Evolutionary conservation across 768 basidiomycete genomes (phyloP).

Genomic region (Fomitopsis pulvina): DNA sequence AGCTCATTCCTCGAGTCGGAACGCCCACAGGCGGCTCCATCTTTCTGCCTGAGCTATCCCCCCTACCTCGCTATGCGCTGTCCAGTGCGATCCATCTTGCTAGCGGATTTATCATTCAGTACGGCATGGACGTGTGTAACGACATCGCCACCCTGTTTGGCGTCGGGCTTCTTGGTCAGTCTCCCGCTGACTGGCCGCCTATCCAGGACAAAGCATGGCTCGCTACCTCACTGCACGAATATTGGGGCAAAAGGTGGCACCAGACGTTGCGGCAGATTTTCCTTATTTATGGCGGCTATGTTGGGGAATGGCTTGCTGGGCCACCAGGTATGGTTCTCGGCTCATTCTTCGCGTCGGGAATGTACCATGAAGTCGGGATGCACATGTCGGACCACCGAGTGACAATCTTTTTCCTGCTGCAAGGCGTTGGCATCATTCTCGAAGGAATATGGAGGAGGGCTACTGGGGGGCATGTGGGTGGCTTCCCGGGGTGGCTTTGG

Average conservation of each 20-base stretch:
- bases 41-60: constrained; percentile 49
- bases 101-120: constrained; percentile 54
- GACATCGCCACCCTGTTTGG: constrained; percentile 55
- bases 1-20: constrained; percentile 64
- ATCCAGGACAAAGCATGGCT: constrained; percentile 63
- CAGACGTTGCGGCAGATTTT: constrained; percentile 68
- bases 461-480: constrained; percentile 57
- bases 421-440: constrained; percentile 53
- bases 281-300: constrained; percentile 63
- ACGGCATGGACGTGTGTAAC: constrained; percentile 63
- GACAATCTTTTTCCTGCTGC: constrained; percentile 57
- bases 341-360: constrained; percentile 67
- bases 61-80: constrained; percentile 46
- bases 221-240: constrained; percentile 58
- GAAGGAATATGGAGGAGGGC: constrained; percentile 55
- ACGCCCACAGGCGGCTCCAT: constrained; percentile 59
- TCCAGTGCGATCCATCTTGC: constrained; percentile 59
- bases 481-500: constrained; percentile 58
- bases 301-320: constrained; percentile 47
- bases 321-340: constrained; percentile 63
- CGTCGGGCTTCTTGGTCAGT: constrained; percentile 44
- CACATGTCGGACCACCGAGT: constrained; percentile 54
- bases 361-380: constrained; percentile 68
- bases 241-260: constrained; percentile 79
- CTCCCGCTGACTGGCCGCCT: constrained; percentile 67